Percentiles rank a stretch among this genome's conserved stretches.
These are phyloP conservation scores for Leccinum uliginosum DNA, from an alignment of 768 basidiomycete species.

Conservation along the genomic window DNA sequence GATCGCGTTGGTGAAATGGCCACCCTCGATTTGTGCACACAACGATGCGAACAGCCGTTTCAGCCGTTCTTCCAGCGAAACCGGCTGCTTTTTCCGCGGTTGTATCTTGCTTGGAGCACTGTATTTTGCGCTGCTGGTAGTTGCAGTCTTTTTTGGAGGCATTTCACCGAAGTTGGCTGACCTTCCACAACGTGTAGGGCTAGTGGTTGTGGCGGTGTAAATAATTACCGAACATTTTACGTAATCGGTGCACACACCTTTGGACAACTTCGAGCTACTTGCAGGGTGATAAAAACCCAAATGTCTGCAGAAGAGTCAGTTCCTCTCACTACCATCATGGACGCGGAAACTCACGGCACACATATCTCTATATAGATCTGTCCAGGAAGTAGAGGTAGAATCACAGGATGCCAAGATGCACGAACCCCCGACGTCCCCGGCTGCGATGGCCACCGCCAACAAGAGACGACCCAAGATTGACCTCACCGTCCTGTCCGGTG, in stretches of 20 bases:
- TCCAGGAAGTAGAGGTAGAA: constrained; percentile 32
- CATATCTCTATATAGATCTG: constrained; percentile 14
- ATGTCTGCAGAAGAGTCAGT: constrained; percentile 57
- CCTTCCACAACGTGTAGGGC: not conserved
- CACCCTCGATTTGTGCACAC: constrained; percentile 87
- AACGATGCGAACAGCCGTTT: constrained; percentile 73
- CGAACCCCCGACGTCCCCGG: constrained; percentile 41
- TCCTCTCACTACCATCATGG: constrained; percentile 2
- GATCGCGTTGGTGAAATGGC: constrained; percentile 78
- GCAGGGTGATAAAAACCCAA: constrained; percentile 19
- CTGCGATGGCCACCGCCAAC: constrained; percentile 39
- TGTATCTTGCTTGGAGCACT: constrained; percentile 2
- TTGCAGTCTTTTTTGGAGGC: constrained; percentile 18
- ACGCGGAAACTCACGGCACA: constrained; percentile 1
- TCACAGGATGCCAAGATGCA: constrained; percentile 32
- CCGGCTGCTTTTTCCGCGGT: constrained; percentile 21
- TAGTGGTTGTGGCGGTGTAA: constrained; percentile 9
- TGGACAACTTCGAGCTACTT: not conserved
- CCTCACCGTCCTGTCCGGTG: constrained; percentile 48
- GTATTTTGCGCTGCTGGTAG: constrained; percentile 1
- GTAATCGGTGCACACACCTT: constrained; percentile 9
- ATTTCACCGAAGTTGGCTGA: constrained; percentile 6
- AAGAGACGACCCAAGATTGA: constrained; percentile 75
- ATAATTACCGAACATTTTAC: constrained; percentile 23
- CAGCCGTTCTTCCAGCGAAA: constrained; percentile 26